Percentiles rank a stretch among this genome's conserved stretches.
These are phyloP conservation scores for Nidula niveotomentosa DNA, from an alignment of 1,284 basidiomycete genomes.

Conservation along the genomic window DNA sequence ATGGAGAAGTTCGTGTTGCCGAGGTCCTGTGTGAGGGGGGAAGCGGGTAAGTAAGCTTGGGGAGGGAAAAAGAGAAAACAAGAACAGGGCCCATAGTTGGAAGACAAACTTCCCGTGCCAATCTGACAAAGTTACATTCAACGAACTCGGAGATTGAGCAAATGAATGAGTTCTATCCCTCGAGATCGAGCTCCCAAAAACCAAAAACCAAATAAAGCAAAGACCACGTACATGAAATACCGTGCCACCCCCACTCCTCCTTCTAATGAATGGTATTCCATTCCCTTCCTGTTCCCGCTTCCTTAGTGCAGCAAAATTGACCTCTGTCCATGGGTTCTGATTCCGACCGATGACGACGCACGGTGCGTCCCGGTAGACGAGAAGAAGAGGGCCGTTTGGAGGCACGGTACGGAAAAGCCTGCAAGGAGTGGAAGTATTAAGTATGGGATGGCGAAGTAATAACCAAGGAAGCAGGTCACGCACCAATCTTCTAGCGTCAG, in stretches of 20 bases:
- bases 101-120: too few species aligned
- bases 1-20: constrained; percentile 99
- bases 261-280: constrained; percentile 78
- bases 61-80: too few species aligned
- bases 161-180: too few species aligned
- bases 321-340: constrained; percentile 99
- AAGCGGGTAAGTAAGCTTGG: too few species aligned
- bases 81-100: too few species aligned
- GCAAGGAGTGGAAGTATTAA: background rate
- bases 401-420: constrained; percentile 86
- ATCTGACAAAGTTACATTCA: too few species aligned
- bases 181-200: too few species aligned
- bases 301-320: constrained; percentile 53
- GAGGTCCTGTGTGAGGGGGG: constrained; percentile 63
- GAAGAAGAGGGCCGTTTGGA: constrained; percentile 68
- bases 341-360: constrained; percentile 96
- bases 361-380: constrained; percentile 88
- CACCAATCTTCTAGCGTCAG: constrained; percentile 94
- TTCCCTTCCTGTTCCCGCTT: constrained; percentile 10
- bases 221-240: constrained; percentile 81
- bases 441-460: constrained; percentile 2
- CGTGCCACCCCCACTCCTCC: constrained; percentile 95
- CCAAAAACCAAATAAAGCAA: background rate
- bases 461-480: constrained; percentile 18
- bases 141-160: too few species aligned